Conservation (phyloP, 768 basidiomycete species). For the Podaxis sp. region DNA sequence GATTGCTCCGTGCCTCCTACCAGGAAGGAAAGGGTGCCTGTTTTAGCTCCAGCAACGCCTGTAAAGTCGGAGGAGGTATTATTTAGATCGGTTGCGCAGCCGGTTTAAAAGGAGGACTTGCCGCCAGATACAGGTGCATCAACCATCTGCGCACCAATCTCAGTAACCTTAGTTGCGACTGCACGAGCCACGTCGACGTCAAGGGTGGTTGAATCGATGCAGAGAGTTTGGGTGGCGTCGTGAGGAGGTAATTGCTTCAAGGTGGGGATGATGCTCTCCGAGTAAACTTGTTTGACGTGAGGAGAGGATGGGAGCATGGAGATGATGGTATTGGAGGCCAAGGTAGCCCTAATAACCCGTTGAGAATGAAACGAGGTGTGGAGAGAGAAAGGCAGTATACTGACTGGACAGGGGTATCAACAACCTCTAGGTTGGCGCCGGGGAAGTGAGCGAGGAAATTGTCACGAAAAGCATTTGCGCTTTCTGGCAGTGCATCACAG, state of each 20-base stretch:
- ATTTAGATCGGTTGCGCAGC: neutral
- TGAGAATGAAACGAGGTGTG: constrained; percentile 6
- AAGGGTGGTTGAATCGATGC: constrained; percentile 90
- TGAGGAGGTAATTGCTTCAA: constrained; percentile 49
- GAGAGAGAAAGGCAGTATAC: constrained; percentile 27
- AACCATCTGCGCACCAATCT: constrained; percentile 70
- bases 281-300: constrained; percentile 79
- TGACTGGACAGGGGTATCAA: constrained; percentile 69
- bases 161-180: constrained; percentile 55
- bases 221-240: constrained; percentile 47
- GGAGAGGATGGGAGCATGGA: constrained; percentile 95
- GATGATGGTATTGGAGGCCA: constrained; percentile 63
- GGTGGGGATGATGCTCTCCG: constrained; percentile 63
- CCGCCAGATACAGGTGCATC: constrained; percentile 96
- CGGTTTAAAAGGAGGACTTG: constrained; percentile 31
- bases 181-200: constrained; percentile 74
- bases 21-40: constrained; percentile 88
- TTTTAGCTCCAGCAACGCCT: constrained; percentile 87
- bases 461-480: constrained; percentile 53
- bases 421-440: constrained; percentile 56
- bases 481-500: constrained; percentile 71
- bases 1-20: constrained; percentile 73
- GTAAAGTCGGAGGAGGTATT: constrained; percentile 3
- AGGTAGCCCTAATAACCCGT: constrained; percentile 51
- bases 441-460: constrained; percentile 61